Base-by-base conservation (phyloP, 2,329 filamentous ascomycete species). In the Periconia digitata region DNA sequence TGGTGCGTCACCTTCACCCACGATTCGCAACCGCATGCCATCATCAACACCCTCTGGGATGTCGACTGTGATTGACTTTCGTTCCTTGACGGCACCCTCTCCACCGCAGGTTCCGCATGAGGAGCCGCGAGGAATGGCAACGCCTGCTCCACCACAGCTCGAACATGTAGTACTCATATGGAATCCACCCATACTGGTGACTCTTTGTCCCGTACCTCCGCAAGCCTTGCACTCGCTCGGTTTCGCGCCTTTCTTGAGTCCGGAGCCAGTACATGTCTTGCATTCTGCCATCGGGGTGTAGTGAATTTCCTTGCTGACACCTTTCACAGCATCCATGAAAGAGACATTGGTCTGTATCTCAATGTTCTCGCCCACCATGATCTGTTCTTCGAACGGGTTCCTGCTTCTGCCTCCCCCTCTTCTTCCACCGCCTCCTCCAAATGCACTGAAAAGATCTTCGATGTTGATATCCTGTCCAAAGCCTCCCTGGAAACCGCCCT, bases 31-130 rank as follows among this genome's bases (percentile, higher is more conserved):
- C 48, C 90, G 84, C 92, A 97, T 97, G 46, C 92, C 92, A 69
- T 99, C 92, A 69, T 97, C 94, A 24, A 99, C 91, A 55, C 94
- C 94, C 18, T 89, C 91, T 1, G 94, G 94, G 39, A 99, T 96
- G 61, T 97, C 92, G 37, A 99, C 82, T 22, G 83, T 87, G 42
- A 99, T 85, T 0, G 88, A 90, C 75, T 89, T 90, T 53, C 85
- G 81, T 64, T 96, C 90, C 59, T 90, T 82, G 29, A 90, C 82
- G 15, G 95, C 92, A 39, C 94, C 94, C 46, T 90, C 85, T 32
- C 94, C 94, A 50, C 79, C 76, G 70, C 94, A 99, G 0, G 84
- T 81, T 49, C 79, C 78, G 73, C 94, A 99, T 64, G 95, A 89
- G 10, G 85, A 86, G 38, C 90, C 90, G 59, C 82, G 84, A 2